phyloP scores from a whole-genome alignment of 768 basidiomycete genomes.

The Russula vinacea region DNA sequence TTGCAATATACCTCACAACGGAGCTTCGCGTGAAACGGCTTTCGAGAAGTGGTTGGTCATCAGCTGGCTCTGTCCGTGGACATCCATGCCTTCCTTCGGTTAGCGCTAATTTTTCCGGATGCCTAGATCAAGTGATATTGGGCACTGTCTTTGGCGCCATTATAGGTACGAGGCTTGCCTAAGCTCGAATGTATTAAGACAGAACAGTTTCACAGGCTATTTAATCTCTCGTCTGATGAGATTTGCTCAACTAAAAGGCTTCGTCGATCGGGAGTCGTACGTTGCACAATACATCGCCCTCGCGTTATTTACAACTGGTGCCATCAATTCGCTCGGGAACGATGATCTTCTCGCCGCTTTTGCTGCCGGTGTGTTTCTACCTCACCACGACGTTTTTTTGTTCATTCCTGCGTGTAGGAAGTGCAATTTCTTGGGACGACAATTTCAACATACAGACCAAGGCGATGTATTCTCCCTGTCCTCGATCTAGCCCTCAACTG shows the following conservation, averaged over 20 bases:
- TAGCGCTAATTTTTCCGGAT: not conserved
- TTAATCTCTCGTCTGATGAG: constrained; percentile 72
- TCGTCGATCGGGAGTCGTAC: constrained; percentile 80
- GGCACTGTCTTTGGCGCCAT: constrained; percentile 68
- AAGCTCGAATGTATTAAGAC: not conserved
- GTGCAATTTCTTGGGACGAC: constrained; percentile 89
- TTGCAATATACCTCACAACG: constrained; percentile 81
- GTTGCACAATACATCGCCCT: constrained; percentile 83
- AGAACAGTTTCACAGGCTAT: constrained; percentile 43
- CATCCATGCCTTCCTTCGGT: constrained; percentile 1
- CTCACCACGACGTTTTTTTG: not conserved
- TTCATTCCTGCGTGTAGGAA: constrained; percentile 48
- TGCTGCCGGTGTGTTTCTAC: constrained; percentile 56
- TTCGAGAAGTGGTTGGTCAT: constrained; percentile 83
- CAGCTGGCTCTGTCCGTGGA: constrained; percentile 69
- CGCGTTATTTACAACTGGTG: constrained; percentile 70
- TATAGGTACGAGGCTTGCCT: constrained; percentile 36
- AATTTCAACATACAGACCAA: constrained; percentile 75
- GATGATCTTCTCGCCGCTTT: constrained; percentile 91
- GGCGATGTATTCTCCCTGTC: constrained; percentile 87
- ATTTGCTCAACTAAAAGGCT: constrained; percentile 55
- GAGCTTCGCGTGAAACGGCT: constrained; percentile 62
- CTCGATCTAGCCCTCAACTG: constrained; percentile 82
- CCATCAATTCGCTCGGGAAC: constrained; percentile 66
- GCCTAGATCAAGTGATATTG: constrained; percentile 75